Evolutionary conservation across 2,329 filamentous ascomycete species (phyloP).

Genomic region (Neopestalotiopsis sp.): DNA sequence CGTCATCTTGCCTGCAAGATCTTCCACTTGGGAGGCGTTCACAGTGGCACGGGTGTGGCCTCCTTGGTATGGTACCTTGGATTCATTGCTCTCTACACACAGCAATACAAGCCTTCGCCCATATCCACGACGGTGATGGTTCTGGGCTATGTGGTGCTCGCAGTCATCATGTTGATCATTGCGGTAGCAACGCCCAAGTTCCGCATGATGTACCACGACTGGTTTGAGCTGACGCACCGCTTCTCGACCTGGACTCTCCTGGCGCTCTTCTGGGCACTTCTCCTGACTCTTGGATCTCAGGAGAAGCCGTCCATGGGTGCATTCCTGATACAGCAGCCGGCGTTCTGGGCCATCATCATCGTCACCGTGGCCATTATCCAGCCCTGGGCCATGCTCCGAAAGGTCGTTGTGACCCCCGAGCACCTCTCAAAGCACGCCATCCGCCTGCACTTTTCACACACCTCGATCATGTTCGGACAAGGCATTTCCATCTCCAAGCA

Average conservation of each 20-base stretch:
- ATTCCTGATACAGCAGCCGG: slow-evolving; percentile 46
- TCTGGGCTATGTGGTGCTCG: slow-evolving; percentile 49
- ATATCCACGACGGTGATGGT: slow-evolving; percentile 60
- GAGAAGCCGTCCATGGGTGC: background rate
- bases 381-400: slow-evolving; percentile 77
- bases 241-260: slow-evolving; percentile 67
- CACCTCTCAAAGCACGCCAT: slow-evolving; percentile 75
- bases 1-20: slow-evolving; percentile 56
- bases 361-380: slow-evolving; percentile 71
- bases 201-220: slow-evolving; percentile 68
- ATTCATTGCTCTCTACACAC: slow-evolving; percentile 5
- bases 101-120: slow-evolving; percentile 25
- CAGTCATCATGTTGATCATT: slow-evolving; percentile 33
- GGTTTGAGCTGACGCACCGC: slow-evolving; percentile 75
- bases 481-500: slow-evolving; percentile 66
- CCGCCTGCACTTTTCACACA: slow-evolving; percentile 73
- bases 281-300: slow-evolving; percentile 2
- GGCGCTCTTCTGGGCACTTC: slow-evolving; percentile 7
- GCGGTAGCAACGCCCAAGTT: slow-evolving; percentile 72
- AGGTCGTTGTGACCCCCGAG: slow-evolving; percentile 69
- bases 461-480: slow-evolving; percentile 61
- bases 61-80: slow-evolving; percentile 55
- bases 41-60: slow-evolving; percentile 56
- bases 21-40: slow-evolving; percentile 59
- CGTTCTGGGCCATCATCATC: slow-evolving; percentile 72